Evolutionary conservation across 148 eudicot genomes (phyloP).

Genomic region (Rhododendron simsii): DNA sequence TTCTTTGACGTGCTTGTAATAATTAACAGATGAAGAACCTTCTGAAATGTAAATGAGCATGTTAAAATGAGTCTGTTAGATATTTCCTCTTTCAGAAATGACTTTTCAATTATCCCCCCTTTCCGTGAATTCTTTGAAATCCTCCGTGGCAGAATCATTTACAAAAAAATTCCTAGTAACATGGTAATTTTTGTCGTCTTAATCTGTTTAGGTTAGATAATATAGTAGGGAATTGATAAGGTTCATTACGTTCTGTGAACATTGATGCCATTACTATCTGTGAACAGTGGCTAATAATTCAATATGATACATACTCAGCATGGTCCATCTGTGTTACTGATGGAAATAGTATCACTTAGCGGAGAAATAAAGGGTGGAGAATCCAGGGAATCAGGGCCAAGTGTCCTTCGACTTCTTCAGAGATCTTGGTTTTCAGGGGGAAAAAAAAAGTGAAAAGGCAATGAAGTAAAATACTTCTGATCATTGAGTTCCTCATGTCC

Average conservation of each 20-base stretch:
- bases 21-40: neutral
- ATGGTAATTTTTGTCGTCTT: neutral
- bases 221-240: neutral
- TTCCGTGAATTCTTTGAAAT: neutral
- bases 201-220: neutral
- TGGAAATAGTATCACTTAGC: neutral
- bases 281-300: neutral
- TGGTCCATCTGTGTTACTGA: neutral
- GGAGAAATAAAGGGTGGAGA: neutral
- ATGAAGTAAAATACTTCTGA: neutral
- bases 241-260: neutral
- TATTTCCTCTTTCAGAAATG: neutral
- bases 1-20: neutral
- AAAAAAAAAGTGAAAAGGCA: neutral
- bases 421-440: neutral
- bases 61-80: neutral
- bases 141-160: neutral
- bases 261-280: neutral
- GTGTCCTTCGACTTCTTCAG: neutral
- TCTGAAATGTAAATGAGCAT: neutral
- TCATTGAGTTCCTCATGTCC: neutral
- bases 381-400: neutral
- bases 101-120: neutral
- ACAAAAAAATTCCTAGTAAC: neutral
- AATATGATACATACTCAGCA: neutral